Evolutionary conservation across 805 yeast genomes (phyloP).

Genomic region (Priceomyces melissophilus): DNA sequence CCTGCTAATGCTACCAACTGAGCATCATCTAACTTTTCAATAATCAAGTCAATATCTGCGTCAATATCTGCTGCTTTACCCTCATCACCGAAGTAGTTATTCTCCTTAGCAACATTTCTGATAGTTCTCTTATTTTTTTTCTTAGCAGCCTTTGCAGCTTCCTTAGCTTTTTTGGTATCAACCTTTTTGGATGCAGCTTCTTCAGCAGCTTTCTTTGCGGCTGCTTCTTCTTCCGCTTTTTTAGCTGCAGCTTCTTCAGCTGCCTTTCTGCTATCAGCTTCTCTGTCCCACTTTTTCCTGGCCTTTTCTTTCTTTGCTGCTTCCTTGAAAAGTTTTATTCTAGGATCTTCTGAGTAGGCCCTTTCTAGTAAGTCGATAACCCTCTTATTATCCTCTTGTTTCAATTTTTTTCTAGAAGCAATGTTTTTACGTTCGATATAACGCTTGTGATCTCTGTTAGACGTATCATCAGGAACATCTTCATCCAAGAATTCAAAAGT

Average conservation of each 20-base stretch:
- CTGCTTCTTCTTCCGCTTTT: slow-evolving; percentile 84
- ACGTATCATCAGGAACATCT: slow-evolving; percentile 98
- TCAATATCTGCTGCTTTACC: slow-evolving; percentile 65
- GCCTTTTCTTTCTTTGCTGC: slow-evolving; percentile 94
- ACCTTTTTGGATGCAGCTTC: slow-evolving; percentile 59
- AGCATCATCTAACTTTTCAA: slow-evolving; percentile 77
- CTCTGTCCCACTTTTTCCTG: slow-evolving; percentile 94
- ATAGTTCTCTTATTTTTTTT: slow-evolving; percentile 94
- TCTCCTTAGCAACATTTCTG: slow-evolving; percentile 80
- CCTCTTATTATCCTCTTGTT: slow-evolving; percentile 95
- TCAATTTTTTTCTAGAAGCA: slow-evolving; percentile 94
- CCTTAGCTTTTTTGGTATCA: slow-evolving; percentile 77
- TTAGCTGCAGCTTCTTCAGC: slow-evolving; percentile 87
- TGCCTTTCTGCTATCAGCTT: slow-evolving; percentile 95
- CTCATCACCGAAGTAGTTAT: slow-evolving; percentile 79
- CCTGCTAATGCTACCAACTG: slow-evolving; percentile 73
- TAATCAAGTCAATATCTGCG: slow-evolving; percentile 72
- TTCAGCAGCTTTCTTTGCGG: slow-evolving; percentile 72
- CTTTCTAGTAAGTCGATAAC: slow-evolving; percentile 81
- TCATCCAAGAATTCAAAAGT: slow-evolving; percentile 96
- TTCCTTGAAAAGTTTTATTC: slow-evolving; percentile 90
- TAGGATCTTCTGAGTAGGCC: slow-evolving; percentile 88
- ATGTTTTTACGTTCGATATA: slow-evolving; percentile 96
- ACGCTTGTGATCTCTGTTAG: slow-evolving; percentile 99
- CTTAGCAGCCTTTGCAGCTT: slow-evolving; percentile 95